Percentiles rank a stretch among this genome's conserved stretches.
These are phyloP conservation scores for Trichoderma sp. DNA, from an alignment of 2,329 filamentous ascomycete genomes.

Conservation along the genomic window DNA sequence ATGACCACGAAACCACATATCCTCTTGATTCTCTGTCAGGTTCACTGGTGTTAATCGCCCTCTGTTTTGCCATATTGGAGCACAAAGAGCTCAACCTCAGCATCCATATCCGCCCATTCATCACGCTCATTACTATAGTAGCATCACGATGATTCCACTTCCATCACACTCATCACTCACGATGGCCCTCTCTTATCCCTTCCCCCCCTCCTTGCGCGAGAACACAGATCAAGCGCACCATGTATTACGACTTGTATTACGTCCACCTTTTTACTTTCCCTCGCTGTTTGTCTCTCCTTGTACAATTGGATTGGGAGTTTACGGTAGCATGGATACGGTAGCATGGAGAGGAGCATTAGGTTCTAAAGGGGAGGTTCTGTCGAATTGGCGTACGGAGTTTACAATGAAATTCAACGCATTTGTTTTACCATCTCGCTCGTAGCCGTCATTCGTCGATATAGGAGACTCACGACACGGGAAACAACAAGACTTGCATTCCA, in stretches of 20 bases:
- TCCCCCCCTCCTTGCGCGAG: background rate
- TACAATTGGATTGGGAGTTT: background rate
- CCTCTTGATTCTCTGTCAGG: too few species aligned
- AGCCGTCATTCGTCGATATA: background rate
- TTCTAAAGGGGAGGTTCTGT: background rate
- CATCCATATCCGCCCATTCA: constrained; percentile 9
- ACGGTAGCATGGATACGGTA: constrained; percentile 2
- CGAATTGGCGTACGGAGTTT: background rate
- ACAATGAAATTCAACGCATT: background rate
- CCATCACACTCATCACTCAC: too few species aligned
- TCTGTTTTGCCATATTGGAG: background rate
- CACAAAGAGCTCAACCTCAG: background rate
- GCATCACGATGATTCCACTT: too few species aligned
- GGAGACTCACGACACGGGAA: too few species aligned
- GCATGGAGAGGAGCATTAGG: constrained; percentile 5
- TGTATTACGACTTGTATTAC: constrained; percentile 4
- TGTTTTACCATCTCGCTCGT: background rate
- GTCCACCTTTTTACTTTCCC: background rate
- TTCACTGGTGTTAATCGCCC: too few species aligned
- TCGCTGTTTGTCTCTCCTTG: background rate
- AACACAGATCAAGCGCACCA: constrained; percentile 13
- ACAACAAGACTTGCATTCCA: too few species aligned
- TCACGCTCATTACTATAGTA: background rate
- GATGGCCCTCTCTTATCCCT: background rate
- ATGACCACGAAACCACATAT: too few species aligned